phyloP scores from a whole-genome alignment of 495 filamentous ascomycete genomes.

The Pyronema omphalodes region DNA sequence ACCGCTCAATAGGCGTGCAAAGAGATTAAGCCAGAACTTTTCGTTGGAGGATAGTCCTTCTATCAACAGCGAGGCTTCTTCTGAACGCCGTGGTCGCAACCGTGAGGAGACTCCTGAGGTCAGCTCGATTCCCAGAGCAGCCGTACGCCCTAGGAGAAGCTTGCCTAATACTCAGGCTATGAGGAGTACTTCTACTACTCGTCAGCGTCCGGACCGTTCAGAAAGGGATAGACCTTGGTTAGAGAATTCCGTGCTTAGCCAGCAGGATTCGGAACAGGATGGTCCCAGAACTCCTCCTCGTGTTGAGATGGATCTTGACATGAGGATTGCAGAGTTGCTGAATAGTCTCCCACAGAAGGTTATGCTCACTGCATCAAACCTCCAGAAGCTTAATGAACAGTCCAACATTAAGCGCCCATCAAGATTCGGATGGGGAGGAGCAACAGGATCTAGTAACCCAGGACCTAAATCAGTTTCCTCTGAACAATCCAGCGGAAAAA shows the following conservation, averaged over 20 bases:
- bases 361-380: conserved; percentile 41
- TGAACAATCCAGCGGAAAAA: conserved; percentile 46
- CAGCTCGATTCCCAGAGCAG: too few species aligned
- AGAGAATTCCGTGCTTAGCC: background rate
- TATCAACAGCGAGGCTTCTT: too few species aligned
- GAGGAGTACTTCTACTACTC: conserved; percentile 8
- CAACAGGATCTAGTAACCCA: conserved; percentile 21
- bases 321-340: conserved; percentile 70
- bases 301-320: conserved; percentile 46
- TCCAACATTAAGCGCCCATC: conserved; percentile 10
- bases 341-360: conserved; percentile 64
- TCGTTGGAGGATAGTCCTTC: too few species aligned
- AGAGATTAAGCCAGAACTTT: too few species aligned
- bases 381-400: conserved; percentile 26
- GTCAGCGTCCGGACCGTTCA: background rate
- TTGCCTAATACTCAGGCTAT: background rate
- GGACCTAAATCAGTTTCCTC: conserved; percentile 26
- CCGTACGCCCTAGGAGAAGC: too few species aligned
- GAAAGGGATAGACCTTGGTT: background rate
- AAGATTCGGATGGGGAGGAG: background rate
- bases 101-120: too few species aligned
- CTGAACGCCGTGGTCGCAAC: too few species aligned
- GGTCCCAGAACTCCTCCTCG: conserved; percentile 25
- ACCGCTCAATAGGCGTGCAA: too few species aligned
- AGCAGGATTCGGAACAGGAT: conserved; percentile 4